Evolutionary conservation across 208 protist genomes (phyloP), one percentile per base, ranked within the genome.

Genomic region (Acanthamoeba sp.): DNA sequence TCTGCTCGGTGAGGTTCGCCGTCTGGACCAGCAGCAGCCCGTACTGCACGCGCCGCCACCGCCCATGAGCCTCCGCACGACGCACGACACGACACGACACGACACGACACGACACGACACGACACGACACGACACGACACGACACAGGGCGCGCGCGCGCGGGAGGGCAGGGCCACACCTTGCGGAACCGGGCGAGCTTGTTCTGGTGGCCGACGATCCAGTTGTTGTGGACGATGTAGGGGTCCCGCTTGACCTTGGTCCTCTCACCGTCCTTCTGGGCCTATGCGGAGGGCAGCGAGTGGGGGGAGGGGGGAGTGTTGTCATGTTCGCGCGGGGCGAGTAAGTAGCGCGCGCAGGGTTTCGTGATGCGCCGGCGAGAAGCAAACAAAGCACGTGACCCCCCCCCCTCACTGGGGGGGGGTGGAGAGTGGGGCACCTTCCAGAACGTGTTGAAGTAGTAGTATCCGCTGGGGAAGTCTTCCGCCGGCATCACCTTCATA

Each of bases 141-240:
- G 71, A 3, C 55, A 12, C 55, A 62, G 7, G 16, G 55, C 55
- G 10, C 24, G 24, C 55, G 4, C n/a, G 4, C 22, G 4, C 24
- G 55, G 18, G 20, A 29, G 0, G 55, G 22, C 0, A 16, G 27
- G 24, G 20, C 1, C 24, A 24, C 24, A 62, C 55, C 62, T 71
- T 7, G 29, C 0, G 29, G 78, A 87, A 87, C 32, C 78, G 42
- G 4, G 42, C 52, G 14, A 87, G 12, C 34, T 87, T 87, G 24
- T n/a, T 29, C 12, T 50, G 32, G 40, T 87, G 42, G 42, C 78
- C 78, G 45, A 87, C 78, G 34, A 87, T 57, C 78, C 78, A 87
- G 78, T 87, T 87, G 52, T 87, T 87, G 78, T 87, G 78, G 4
- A 57, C 78, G 20, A 87, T 27, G 78, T 62, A 50, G 16, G 78